These are phyloP conservation scores for Leishmania martiniquensis DNA, from an alignment of 208 protist genomes.

Conservation along the genomic window DNA sequence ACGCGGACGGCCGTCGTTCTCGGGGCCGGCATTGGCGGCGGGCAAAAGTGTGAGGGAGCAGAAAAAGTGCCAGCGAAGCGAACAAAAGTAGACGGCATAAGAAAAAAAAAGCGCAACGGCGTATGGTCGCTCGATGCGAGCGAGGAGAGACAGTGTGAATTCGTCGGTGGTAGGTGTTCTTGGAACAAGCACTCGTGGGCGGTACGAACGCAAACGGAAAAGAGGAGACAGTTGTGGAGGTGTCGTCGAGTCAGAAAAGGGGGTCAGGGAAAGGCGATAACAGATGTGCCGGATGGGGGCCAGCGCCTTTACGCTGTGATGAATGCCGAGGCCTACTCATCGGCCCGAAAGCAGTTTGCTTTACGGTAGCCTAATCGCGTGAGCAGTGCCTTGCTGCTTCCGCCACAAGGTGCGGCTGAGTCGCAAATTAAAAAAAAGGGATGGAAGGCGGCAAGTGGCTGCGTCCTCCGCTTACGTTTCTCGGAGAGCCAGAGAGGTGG, in stretches of 20 bases:
- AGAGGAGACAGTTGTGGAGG: neutral
- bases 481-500: neutral
- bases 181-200: neutral
- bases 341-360: neutral
- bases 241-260: no score
- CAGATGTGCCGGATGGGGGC: neutral
- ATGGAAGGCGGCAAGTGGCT: neutral
- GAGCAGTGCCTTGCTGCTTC: neutral
- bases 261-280: neutral
- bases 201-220: neutral
- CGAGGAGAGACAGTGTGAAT: neutral
- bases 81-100: neutral
- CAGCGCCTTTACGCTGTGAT: neutral
- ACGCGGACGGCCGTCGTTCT: conserved; percentile 23
- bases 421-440: neutral
- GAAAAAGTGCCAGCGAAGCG: neutral
- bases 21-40: conserved; percentile 29
- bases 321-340: neutral
- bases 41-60: neutral
- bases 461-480: neutral
- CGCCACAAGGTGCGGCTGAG: neutral
- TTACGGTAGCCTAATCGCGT: neutral
- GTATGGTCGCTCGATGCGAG: neutral
- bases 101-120: neutral
- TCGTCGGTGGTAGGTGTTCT: no score